These are phyloP conservation scores for Coniferiporia sulphurascens DNA, from an alignment of 1,284 basidiomycete species.

Conservation along the genomic window DNA sequence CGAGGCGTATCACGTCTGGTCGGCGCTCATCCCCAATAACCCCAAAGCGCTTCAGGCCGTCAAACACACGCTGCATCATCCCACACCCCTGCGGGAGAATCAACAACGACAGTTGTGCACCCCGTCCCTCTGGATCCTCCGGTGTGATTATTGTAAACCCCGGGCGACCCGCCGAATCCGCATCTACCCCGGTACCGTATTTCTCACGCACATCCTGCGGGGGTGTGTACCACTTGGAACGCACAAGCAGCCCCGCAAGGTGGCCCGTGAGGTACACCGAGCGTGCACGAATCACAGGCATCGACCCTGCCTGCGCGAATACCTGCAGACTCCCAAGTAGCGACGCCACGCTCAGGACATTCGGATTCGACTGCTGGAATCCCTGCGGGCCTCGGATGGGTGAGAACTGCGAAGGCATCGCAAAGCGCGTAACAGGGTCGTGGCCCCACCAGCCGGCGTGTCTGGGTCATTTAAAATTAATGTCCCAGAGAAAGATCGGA, in stretches of 20 bases:
- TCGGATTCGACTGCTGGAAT: constrained; percentile 94
- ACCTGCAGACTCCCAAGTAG: constrained; percentile 78
- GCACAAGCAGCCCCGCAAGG: constrained; percentile 60
- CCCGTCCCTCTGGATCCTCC: constrained; percentile 55
- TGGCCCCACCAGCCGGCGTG: constrained; percentile 99
- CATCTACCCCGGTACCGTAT: constrained; percentile 22
- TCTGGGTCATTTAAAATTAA: constrained; percentile 35
- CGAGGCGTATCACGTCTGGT: constrained; percentile 86
- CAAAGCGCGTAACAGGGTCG: constrained; percentile 80
- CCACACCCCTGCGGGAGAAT: constrained; percentile 62
- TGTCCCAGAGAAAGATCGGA: neutral
- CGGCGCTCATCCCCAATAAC: constrained; percentile 87
- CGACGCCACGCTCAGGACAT: constrained; percentile 72
- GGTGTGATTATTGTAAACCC: constrained; percentile 91
- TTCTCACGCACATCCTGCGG: constrained; percentile 34
- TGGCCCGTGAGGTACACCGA: constrained; percentile 66
- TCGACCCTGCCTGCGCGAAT: constrained; percentile 76
- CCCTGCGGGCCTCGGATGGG: constrained; percentile 89
- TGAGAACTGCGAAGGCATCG: constrained; percentile 82
- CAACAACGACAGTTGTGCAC: constrained; percentile 81
- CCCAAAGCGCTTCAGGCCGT: constrained; percentile 59
- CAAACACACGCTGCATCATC: constrained; percentile 69
- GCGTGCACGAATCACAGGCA: constrained; percentile 63
- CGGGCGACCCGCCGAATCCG: constrained; percentile 24
- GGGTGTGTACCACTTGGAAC: constrained; percentile 59